Percentiles rank a stretch among this genome's conserved stretches.
These are phyloP conservation scores for Rhizomucor miehei DNA, from an alignment of 371 early-diverging fungal species.

Conservation along the genomic window DNA sequence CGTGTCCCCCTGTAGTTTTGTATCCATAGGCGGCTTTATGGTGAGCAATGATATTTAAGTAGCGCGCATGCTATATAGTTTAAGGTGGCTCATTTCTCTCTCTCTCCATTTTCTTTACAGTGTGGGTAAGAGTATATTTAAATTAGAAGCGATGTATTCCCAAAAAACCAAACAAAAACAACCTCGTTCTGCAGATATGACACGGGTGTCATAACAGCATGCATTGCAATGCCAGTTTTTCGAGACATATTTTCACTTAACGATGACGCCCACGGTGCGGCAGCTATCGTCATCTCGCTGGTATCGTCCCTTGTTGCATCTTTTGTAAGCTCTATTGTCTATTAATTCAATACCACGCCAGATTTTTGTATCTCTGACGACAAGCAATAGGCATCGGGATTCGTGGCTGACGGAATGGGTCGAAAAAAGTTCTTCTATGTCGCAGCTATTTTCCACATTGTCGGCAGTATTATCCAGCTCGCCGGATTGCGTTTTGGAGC, in stretches of 20 bases:
- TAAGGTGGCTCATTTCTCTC: neutral
- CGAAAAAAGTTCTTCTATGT: conserved; percentile 36
- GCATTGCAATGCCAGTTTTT: conserved; percentile 41
- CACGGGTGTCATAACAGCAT: conserved; percentile 40
- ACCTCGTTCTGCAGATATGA: conserved; percentile 35
- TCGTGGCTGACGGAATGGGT: conserved; percentile 35
- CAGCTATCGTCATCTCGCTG: conserved; percentile 27
- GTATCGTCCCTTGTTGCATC: conserved; percentile 30
- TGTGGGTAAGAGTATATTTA: conserved; percentile 24
- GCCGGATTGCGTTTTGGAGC: conserved; percentile 43
- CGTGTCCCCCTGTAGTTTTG: conserved; percentile 12
- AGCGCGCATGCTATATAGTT: neutral
- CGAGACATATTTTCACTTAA: conserved; percentile 18
- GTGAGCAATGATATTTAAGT: conserved; percentile 17
- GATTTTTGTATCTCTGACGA: neutral
- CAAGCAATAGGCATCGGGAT: conserved; percentile 26
- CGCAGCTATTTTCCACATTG: conserved; percentile 62
- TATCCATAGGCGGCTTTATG: conserved; percentile 48
- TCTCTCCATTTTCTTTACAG: conserved; percentile 11
- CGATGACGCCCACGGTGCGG: conserved; percentile 16
- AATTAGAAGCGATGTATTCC: neutral
- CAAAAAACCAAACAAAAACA: neutral
- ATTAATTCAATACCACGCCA: conserved; percentile 47
- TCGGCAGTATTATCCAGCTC: conserved; percentile 71
- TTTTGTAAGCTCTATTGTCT: conserved; percentile 29